Conservation (phyloP, 441 rosid species). For the Populus hybrid region DNA sequence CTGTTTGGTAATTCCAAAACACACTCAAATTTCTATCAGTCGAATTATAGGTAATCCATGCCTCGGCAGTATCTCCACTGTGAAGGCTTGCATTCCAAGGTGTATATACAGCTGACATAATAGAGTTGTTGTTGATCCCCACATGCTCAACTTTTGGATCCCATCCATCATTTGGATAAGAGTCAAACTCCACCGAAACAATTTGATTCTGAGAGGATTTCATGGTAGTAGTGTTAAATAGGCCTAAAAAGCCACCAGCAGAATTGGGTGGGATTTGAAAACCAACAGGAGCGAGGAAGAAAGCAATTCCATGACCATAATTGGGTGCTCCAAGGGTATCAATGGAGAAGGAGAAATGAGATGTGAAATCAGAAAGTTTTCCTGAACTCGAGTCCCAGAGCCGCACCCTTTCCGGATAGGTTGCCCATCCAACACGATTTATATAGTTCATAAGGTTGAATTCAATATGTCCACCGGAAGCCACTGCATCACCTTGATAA, state of each 20-base stretch:
- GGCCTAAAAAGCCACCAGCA: slow-evolving; percentile 41
- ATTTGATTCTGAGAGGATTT: slow-evolving; percentile 26
- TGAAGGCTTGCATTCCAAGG: slow-evolving; percentile 32
- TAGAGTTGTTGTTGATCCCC: slow-evolving; percentile 37
- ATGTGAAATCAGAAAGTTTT: slow-evolving; percentile 32
- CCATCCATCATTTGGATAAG: slow-evolving; percentile 35
- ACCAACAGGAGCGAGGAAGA: slow-evolving; percentile 47
- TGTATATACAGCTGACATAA: slow-evolving; percentile 24
- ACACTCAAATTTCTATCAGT: slow-evolving; percentile 25
- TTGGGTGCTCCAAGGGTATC: background rate
- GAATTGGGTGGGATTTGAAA: slow-evolving; percentile 46
- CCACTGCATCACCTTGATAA: slow-evolving; percentile 40
- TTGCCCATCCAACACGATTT: slow-evolving; percentile 50
- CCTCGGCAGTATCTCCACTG: slow-evolving; percentile 24
- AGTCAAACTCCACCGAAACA: slow-evolving; percentile 46
- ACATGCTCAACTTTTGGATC: slow-evolving; percentile 43
- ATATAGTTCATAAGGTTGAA: slow-evolving; percentile 13
- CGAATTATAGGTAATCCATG: slow-evolving; percentile 27
- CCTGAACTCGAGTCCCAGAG: slow-evolving; percentile 44
- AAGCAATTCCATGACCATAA: slow-evolving; percentile 40
- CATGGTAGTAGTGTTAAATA: slow-evolving; percentile 34
- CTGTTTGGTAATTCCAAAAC: slow-evolving; percentile 24
- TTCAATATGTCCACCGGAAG: slow-evolving; percentile 32
- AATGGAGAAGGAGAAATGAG: slow-evolving; percentile 43
- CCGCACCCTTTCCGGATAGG: slow-evolving; percentile 35